These are phyloP conservation scores for Tuber borchii DNA, from an alignment of 495 filamentous ascomycete species.

Conservation along the genomic window DNA sequence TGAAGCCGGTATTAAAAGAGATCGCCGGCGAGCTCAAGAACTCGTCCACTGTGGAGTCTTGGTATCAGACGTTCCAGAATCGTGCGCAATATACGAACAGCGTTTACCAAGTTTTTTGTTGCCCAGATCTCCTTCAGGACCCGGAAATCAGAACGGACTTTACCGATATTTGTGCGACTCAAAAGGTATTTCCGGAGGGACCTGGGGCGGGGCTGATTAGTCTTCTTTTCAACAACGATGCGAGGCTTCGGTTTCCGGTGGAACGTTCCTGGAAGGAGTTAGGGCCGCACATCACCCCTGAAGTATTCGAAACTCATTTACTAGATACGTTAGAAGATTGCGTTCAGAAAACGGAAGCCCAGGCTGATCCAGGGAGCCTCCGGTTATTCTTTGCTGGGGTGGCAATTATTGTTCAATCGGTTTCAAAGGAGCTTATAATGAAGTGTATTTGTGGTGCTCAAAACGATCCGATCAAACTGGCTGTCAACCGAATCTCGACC, in stretches of 20 bases:
- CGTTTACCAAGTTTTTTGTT: conserved; percentile 41
- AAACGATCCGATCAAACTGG: conserved; percentile 41
- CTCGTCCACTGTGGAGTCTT: conserved; percentile 25
- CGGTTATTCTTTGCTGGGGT: conserved; percentile 34
- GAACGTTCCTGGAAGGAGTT: conserved; percentile 34
- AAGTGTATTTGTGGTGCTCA: conserved; percentile 40
- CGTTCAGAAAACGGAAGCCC: conserved; percentile 31
- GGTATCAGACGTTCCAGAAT: conserved; percentile 24
- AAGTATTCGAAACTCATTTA: conserved; percentile 34
- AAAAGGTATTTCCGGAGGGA: conserved; percentile 31
- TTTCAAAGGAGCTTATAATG: conserved; percentile 35
- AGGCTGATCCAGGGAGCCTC: conserved; percentile 21
- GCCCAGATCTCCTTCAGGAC: conserved; percentile 28
- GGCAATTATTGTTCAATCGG: conserved; percentile 32
- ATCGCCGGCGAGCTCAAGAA: conserved; percentile 19
- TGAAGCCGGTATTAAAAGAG: conserved; percentile 30
- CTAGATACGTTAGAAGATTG: conserved; percentile 24
- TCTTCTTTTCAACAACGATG: conserved; percentile 37
- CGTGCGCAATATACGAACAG: conserved; percentile 22
- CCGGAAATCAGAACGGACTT: conserved; percentile 22
- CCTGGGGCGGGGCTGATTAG: conserved; percentile 34
- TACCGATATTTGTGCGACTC: conserved; percentile 30
- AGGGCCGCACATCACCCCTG: conserved; percentile 26
- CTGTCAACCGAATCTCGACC: conserved; percentile 34
- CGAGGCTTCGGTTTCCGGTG: conserved; percentile 26